Evolutionary conservation across 768 basidiomycete genomes (phyloP).

Genomic region (Pholiota conissans): DNA sequence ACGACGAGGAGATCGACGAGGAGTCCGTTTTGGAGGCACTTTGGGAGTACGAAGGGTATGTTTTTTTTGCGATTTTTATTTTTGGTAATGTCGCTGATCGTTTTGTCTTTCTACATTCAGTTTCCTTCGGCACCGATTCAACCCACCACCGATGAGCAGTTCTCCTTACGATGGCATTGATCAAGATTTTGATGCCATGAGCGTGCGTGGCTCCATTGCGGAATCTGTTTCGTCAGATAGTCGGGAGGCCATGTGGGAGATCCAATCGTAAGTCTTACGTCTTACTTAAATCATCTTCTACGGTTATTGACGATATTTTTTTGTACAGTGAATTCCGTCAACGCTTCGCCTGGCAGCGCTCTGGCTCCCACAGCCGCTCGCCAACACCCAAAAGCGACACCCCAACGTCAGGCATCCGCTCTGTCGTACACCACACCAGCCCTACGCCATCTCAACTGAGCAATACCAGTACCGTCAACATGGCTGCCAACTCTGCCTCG

Average conservation of each 20-base stretch:
- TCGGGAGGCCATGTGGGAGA: constrained; percentile 30
- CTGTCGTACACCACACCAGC: neutral
- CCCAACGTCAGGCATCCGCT: constrained; percentile 6
- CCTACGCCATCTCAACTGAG: neutral
- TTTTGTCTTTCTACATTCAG: constrained; percentile 32
- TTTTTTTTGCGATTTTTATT: constrained; percentile 5
- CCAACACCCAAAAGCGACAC: constrained; percentile 5
- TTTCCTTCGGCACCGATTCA: constrained; percentile 63
- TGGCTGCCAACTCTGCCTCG: neutral
- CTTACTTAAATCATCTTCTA: neutral
- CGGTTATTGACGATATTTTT: neutral
- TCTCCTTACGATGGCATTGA: constrained; percentile 22
- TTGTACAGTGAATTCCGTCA: constrained; percentile 25
- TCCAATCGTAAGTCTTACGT: constrained; percentile 27
- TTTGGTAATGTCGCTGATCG: neutral
- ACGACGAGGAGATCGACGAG: constrained; percentile 36
- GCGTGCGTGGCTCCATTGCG: constrained; percentile 22
- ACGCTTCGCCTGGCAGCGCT: constrained; percentile 1
- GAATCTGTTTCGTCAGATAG: constrained; percentile 28
- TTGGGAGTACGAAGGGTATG: constrained; percentile 56
- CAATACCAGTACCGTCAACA: no score
- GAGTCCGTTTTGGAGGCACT: constrained; percentile 38
- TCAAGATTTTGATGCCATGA: constrained; percentile 18
- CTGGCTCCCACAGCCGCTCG: neutral
- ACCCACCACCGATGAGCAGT: constrained; percentile 49